Evolutionary conservation across 2,329 filamentous ascomycete species (phyloP).

Genomic region (Alternaria rosae): DNA sequence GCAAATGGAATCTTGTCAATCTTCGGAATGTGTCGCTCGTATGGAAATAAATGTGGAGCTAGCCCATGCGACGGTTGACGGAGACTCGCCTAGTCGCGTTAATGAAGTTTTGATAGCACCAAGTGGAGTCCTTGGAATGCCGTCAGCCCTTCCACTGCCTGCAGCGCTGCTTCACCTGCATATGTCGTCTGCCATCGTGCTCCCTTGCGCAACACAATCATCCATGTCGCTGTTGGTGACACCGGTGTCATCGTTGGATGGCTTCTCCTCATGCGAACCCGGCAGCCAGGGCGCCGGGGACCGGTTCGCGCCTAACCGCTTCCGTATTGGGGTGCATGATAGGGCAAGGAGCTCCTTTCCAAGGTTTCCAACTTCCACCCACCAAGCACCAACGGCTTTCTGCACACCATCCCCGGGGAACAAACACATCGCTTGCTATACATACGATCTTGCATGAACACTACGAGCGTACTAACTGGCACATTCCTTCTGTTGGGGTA

Average conservation of each 20-base stretch:
- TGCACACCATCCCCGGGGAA: conserved; percentile 6
- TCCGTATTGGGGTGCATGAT: not conserved
- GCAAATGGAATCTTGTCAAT: conserved; percentile 18
- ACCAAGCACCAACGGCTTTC: conserved; percentile 3
- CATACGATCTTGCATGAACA: not conserved
- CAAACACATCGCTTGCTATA: conserved; percentile 7
- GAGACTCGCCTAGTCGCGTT: conserved; percentile 14
- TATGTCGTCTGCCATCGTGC: conserved; percentile 8
- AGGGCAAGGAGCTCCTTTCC: not conserved
- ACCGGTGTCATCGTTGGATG: not conserved
- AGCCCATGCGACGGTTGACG: conserved; percentile 8
- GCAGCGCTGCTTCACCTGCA: conserved; percentile 8
- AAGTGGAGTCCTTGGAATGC: conserved; percentile 7
- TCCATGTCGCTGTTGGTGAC: conserved; percentile 2
- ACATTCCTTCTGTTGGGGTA: conserved; percentile 5
- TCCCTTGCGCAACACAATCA: conserved; percentile 2
- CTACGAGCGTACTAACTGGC: not conserved
- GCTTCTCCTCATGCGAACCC: not conserved
- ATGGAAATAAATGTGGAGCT: conserved; percentile 10
- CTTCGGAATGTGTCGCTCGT: conserved; percentile 1
- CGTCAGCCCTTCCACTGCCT: conserved; percentile 1
- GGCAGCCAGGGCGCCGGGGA: not conserved
- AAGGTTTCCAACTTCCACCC: not conserved
- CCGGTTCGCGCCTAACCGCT: not conserved
- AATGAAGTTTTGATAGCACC: conserved; percentile 13